phyloP scores from a whole-genome alignment of 441 rosid genomes.

The Biscutella laevigata region DNA sequence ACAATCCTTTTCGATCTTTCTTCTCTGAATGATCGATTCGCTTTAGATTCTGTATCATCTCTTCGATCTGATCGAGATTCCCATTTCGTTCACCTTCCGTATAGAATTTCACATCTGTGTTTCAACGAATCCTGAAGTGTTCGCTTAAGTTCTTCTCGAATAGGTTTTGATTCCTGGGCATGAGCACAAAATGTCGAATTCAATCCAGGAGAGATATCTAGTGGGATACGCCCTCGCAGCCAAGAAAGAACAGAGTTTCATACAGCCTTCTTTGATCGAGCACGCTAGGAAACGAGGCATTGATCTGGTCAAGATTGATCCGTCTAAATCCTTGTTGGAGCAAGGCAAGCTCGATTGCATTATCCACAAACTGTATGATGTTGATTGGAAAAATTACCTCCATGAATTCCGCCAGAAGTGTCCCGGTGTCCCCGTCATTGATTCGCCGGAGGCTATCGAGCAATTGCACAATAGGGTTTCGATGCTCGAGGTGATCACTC shows the following conservation, averaged over 20 bases:
- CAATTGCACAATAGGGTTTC: constrained; percentile 46
- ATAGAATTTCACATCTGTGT: constrained; percentile 2
- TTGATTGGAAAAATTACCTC: constrained; percentile 42
- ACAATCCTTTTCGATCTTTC: constrained; percentile 17
- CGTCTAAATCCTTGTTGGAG: constrained; percentile 33
- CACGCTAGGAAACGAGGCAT: constrained; percentile 38
- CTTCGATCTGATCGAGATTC: constrained; percentile 12
- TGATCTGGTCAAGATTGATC: constrained; percentile 43
- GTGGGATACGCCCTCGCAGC: constrained; percentile 59
- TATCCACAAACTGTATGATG: constrained; percentile 56
- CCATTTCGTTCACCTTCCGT: background rate
- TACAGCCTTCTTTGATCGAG: constrained; percentile 43
- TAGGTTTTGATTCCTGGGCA: constrained; percentile 19
- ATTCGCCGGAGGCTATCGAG: constrained; percentile 43
- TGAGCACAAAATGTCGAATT: constrained; percentile 28
- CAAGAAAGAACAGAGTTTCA: constrained; percentile 46
- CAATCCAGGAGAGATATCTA: constrained; percentile 17
- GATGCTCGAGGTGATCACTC: constrained; percentile 62
- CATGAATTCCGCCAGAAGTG: constrained; percentile 22
- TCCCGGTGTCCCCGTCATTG: constrained; percentile 47
- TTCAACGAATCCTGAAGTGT: constrained; percentile 2
- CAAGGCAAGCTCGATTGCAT: constrained; percentile 71
- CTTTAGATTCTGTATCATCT: constrained; percentile 14
- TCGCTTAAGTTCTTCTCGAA: too few relatives aligned
- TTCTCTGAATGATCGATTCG: constrained; percentile 15